A percentile compares a stretch with the other conserved stretches of the same genome.
These are phyloP conservation scores for Cyathus olla DNA, from an alignment of 1,284 basidiomycete species.

Conservation along the genomic window DNA sequence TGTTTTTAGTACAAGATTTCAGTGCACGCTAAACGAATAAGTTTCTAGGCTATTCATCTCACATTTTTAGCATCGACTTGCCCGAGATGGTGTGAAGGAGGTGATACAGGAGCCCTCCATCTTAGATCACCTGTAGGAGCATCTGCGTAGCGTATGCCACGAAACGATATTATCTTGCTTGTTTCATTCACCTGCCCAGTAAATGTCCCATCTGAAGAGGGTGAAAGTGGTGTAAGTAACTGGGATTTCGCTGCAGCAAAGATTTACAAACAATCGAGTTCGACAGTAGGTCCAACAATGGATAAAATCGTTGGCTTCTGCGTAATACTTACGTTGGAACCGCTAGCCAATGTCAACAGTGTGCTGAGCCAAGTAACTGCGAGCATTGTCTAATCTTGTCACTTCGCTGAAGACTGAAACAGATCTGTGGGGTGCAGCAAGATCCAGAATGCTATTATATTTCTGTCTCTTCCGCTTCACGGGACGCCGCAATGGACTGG, in stretches of 20 bases:
- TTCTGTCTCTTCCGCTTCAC: too few relatives aligned
- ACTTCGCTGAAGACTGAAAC: too few relatives aligned
- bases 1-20: constrained; percentile 10
- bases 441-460: too few relatives aligned
- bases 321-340: too few relatives aligned
- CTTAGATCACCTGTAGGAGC: constrained; percentile 47
- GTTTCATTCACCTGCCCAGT: constrained; percentile 37
- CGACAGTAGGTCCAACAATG: constrained; percentile 22
- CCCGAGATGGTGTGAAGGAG: constrained; percentile 46
- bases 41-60: neutral
- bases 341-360: too few relatives aligned
- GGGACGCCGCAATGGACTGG: too few relatives aligned
- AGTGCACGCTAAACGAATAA: neutral
- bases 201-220: constrained; percentile 47
- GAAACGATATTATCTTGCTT: constrained; percentile 43
- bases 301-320: neutral
- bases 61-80: constrained; percentile 46
- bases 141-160: constrained; percentile 51
- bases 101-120: constrained; percentile 50
- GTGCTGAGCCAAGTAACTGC: too few relatives aligned
- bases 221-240: neutral
- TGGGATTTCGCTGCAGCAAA: neutral
- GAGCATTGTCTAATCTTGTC: too few relatives aligned
- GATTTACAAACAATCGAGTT: constrained; percentile 35
- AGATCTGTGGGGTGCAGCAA: too few relatives aligned